Percentiles rank a stretch among this genome's conserved stretches.
Conservation (phyloP, 1,139 yeast species). For the Magnusiomyces tetraspermus region DNA sequence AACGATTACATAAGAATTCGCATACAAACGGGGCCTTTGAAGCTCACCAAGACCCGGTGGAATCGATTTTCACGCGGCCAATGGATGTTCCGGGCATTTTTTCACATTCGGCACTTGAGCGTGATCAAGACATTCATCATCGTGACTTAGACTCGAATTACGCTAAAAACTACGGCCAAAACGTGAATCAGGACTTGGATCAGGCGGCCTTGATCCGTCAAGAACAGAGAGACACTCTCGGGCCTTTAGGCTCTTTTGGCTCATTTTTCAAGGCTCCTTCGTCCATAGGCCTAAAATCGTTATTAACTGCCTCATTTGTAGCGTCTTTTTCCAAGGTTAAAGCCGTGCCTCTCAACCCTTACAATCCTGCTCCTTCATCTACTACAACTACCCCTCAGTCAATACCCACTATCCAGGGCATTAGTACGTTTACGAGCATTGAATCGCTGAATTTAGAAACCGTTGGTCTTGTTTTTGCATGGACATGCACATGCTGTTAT, state of each 20-base stretch:
- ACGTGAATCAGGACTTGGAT: too few relatives aligned
- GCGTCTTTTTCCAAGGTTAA: slow-evolving; percentile 25
- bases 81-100: too few relatives aligned
- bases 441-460: slow-evolving; percentile 13
- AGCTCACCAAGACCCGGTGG: too few relatives aligned
- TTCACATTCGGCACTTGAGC: too few relatives aligned
- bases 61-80: too few relatives aligned
- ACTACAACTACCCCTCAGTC: neutral
- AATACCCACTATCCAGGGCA: too few relatives aligned
- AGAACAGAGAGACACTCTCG: neutral
- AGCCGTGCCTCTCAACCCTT: slow-evolving; percentile 21
- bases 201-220: neutral
- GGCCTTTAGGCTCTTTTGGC: neutral
- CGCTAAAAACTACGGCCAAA: too few relatives aligned
- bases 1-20: too few relatives aligned
- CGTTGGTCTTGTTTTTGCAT: slow-evolving; percentile 56
- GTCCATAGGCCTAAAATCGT: slow-evolving; percentile 14
- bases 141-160: too few relatives aligned
- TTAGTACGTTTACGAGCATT: too few relatives aligned
- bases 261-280: slow-evolving; percentile 7
- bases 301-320: slow-evolving; percentile 25
- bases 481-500: slow-evolving; percentile 73
- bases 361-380: slow-evolving; percentile 12
- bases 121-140: too few relatives aligned
- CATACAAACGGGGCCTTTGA: too few relatives aligned